Percentiles rank a stretch among this genome's conserved stretches.
Evolutionary conservation across 1,284 basidiomycete genomes (phyloP).

Genomic region (Tilletia indica): DNA sequence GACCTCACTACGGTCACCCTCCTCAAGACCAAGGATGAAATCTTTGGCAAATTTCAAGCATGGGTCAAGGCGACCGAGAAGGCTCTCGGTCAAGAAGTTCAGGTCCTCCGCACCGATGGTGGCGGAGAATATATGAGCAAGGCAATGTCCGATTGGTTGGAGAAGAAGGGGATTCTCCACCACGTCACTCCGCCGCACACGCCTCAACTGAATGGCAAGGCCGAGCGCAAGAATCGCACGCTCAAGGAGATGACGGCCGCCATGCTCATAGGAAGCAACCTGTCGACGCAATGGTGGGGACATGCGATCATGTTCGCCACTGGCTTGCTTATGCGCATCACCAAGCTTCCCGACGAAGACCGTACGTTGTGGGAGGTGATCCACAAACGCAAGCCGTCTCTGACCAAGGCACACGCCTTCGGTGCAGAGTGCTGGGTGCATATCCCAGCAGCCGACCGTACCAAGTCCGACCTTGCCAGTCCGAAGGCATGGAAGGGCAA

Average conservation of each 20-base stretch:
- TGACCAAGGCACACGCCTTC: slow-evolving; percentile 1
- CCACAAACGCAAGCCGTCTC: not conserved
- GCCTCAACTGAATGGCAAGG: slow-evolving; percentile 18
- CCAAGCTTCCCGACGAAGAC: not conserved
- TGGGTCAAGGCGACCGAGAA: slow-evolving; percentile 2
- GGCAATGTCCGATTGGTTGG: not conserved
- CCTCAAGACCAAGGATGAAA: slow-evolving; percentile 1
- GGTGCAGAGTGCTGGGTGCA: not conserved
- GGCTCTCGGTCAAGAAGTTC: not conserved
- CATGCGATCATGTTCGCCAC: slow-evolving; percentile 1
- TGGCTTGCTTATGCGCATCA: not conserved
- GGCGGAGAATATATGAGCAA: slow-evolving; percentile 7
- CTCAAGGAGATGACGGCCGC: slow-evolving; percentile 4
- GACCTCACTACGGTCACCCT: not conserved
- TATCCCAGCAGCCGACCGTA: slow-evolving; percentile 1
- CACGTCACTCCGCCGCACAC: slow-evolving; percentile 17
- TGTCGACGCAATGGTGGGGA: not conserved
- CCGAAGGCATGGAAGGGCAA: not conserved
- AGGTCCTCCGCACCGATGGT: not conserved
- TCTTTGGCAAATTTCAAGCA: not conserved
- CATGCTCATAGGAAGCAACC: not conserved
- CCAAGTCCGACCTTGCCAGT: not conserved
- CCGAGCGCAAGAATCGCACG: slow-evolving; percentile 17
- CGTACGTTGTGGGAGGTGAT: not conserved
- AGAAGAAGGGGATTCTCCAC: not conserved